Evolutionary conservation across 192 early-diverging fungal species (phyloP).

Genomic region (Phycomyces blakesleeanus): DNA sequence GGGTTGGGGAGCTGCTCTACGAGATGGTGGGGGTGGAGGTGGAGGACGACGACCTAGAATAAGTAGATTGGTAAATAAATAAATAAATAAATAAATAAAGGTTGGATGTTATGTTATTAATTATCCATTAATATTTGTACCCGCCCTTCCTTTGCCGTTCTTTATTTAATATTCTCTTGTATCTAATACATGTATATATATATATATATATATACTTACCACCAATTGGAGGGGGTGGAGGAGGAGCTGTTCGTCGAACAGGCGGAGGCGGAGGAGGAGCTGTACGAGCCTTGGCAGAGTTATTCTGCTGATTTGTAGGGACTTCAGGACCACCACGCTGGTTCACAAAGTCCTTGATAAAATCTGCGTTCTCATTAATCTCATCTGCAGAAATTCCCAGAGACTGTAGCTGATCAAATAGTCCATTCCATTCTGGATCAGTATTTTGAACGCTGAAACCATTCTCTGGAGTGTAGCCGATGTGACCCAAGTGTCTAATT

Average conservation of each 20-base stretch:
- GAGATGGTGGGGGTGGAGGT: conserved; percentile 9
- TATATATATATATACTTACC: conserved; percentile 9
- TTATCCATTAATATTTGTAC: too few species aligned
- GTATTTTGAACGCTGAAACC: conserved; percentile 65
- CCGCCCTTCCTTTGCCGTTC: too few species aligned
- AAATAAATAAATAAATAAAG: not conserved
- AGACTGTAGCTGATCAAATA: conserved; percentile 66
- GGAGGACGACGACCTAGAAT: not conserved
- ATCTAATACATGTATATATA: too few species aligned
- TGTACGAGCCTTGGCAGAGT: not conserved
- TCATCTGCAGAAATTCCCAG: conserved; percentile 61
- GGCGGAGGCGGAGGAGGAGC: conserved; percentile 41
- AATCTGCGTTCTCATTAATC: conserved; percentile 60
- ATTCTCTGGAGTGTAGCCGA: conserved; percentile 55
- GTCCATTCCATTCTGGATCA: conserved; percentile 63
- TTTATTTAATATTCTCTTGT: too few species aligned
- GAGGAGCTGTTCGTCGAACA: conserved; percentile 26
- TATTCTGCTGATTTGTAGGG: conserved; percentile 23
- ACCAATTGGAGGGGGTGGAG: conserved; percentile 26
- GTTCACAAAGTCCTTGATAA: conserved; percentile 67
- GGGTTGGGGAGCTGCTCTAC: not conserved
- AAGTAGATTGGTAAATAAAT: too few species aligned
- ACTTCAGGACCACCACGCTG: conserved; percentile 52
- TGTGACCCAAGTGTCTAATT: conserved; percentile 54
- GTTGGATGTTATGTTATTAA: conserved; percentile 38